Evolutionary conservation across 805 yeast genomes (phyloP), one percentile per base, ranked within the genome.

Genomic region (Saccharomyces kudriavzevii): DNA sequence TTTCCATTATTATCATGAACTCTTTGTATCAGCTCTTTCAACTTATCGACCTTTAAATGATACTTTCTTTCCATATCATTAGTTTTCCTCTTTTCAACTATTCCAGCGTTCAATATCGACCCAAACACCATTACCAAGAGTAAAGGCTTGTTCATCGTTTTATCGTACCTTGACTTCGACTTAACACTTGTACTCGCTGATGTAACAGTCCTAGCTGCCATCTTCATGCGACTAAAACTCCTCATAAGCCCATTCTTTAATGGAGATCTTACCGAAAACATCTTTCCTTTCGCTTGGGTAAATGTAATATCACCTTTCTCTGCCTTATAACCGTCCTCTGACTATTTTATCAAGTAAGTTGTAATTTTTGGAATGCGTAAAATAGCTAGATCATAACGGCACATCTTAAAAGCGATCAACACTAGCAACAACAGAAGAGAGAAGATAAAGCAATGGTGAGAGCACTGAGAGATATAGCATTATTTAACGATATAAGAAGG

Each of bases 21-120:
- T 40, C 76, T 68, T 17, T 58, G 63, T 2, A 77, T 71, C n/a
- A 79, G 57, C 26, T 67, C 70, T 17, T 71, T 64, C 26, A 78
- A 62, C 14, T 74, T 70, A 20, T 61, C 56, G 10, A 73, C 64
- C 60, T 75, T 77, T 31, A 76, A 57, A 2, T 57, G 47, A 56
- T 74, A 70, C 13, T 74, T 63, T 43, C 71, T 63, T 25, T 72
- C 75, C 59, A 78, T 57, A 24, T 73, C 77, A 5, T 72, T 72
- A 28, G 66, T 63, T 13, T 69, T 68, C 40, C 75, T 71, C 51
- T 77, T 73, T 29, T 71, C 66, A 40, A 74, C 72, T 51, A 75
- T 75, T 22, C 79, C 73, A 60, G 76, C 74, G 56, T 77, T 72
- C 8, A 80, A 67, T 59, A 77, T 73, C 0, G 81, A 75, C 1